phyloP scores from a whole-genome alignment of 306 rosid genomes.

The Castanospermum australe region DNA sequence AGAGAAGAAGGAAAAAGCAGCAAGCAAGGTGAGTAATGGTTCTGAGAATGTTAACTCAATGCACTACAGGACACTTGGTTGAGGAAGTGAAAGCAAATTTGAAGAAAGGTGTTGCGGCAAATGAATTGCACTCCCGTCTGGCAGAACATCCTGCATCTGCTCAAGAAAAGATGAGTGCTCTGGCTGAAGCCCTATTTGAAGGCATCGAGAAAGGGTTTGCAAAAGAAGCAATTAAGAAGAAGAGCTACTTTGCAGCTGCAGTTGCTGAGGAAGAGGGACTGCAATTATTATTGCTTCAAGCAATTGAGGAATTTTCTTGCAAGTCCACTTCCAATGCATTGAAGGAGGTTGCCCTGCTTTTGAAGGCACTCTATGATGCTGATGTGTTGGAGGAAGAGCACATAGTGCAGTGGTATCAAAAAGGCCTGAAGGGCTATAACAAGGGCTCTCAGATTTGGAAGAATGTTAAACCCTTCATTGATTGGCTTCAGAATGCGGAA shows the following conservation, averaged over 20 bases:
- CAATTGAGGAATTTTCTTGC: constrained; percentile 45
- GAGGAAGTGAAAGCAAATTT: constrained; percentile 46
- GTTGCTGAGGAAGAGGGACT: constrained; percentile 42
- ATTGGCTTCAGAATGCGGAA: constrained; percentile 71
- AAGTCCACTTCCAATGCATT: constrained; percentile 35
- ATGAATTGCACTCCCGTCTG: constrained; percentile 35
- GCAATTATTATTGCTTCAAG: constrained; percentile 40
- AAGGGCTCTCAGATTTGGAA: constrained; percentile 59
- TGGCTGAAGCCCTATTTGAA: constrained; percentile 44
- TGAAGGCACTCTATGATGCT: constrained; percentile 60
- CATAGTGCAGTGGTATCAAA: constrained; percentile 52
- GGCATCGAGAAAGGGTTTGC: constrained; percentile 56
- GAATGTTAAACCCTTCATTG: constrained; percentile 52
- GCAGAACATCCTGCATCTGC: constrained; percentile 32
- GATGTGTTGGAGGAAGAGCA: constrained; percentile 60
- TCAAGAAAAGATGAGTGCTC: constrained; percentile 55
- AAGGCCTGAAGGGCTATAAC: constrained; percentile 44
- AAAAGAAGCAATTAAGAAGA: constrained; percentile 46
- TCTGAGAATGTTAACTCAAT: constrained; percentile 32
- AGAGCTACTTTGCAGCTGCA: constrained; percentile 43
- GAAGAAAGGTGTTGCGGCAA: constrained; percentile 39
- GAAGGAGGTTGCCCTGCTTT: constrained; percentile 57
- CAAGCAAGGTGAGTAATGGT: constrained; percentile 5
- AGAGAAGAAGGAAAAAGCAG: constrained; percentile 36
- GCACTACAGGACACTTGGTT: constrained; percentile 27